These are phyloP conservation scores for Podosphaera fusca DNA, from an alignment of 2,329 filamentous ascomycete genomes.

Conservation along the genomic window DNA sequence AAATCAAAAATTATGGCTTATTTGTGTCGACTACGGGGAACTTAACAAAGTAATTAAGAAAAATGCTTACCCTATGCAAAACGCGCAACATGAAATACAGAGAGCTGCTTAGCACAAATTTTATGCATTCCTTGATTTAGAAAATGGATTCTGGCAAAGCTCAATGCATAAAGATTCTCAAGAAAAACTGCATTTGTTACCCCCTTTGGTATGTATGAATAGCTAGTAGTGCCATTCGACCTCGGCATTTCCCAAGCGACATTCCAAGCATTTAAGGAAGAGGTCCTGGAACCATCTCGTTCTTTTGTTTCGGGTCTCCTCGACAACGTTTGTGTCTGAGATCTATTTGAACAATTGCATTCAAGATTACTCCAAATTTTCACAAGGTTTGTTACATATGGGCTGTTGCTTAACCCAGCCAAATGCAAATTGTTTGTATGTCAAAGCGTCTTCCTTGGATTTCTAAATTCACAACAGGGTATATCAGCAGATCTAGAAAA, in stretches of 20 bases:
- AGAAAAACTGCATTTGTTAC: neutral
- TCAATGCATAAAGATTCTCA: neutral
- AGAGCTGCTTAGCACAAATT: neutral
- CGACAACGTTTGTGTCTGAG: neutral
- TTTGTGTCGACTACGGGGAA: neutral
- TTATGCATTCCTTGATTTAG: neutral
- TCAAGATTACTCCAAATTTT: too few species aligned
- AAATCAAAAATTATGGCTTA: too few species aligned
- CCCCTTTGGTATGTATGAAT: slow-evolving; percentile 1
- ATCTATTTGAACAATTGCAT: neutral
- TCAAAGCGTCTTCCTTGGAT: too few species aligned
- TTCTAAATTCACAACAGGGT: neutral
- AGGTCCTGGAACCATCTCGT: neutral
- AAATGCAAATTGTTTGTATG: too few species aligned
- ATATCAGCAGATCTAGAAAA: neutral
- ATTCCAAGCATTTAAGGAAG: neutral
- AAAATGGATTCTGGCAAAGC: neutral
- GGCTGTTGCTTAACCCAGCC: too few species aligned
- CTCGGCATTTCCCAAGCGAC: neutral
- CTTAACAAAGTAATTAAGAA: neutral
- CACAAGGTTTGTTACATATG: too few species aligned
- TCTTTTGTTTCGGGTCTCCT: neutral
- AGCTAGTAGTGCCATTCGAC: neutral
- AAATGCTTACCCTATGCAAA: neutral
- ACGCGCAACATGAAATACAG: neutral